phyloP scores from a whole-genome alignment of 2,329 filamentous ascomycete species.

The Colletotrichum echinochloae region DNA sequence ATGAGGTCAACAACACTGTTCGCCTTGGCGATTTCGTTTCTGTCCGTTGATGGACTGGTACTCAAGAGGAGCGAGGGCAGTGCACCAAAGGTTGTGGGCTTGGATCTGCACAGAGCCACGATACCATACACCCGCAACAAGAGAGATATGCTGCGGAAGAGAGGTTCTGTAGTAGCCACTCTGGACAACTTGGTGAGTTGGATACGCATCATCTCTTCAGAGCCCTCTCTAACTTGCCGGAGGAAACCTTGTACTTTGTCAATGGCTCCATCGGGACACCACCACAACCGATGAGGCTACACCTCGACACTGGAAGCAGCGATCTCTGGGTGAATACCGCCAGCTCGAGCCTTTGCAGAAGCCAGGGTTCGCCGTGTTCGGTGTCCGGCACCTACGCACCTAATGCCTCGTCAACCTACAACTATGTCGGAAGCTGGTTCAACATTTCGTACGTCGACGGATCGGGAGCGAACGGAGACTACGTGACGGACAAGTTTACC shows the following conservation, averaged over 20 bases:
- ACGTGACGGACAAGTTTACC: slow-evolving; percentile 78
- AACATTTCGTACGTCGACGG: slow-evolving; percentile 92
- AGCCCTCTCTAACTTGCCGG: slow-evolving; percentile 33
- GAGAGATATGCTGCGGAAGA: slow-evolving; percentile 50
- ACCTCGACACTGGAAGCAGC: slow-evolving; percentile 77
- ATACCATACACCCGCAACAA: slow-evolving; percentile 38
- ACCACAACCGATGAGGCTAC: slow-evolving; percentile 66
- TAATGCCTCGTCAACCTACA: slow-evolving; percentile 80
- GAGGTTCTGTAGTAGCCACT: slow-evolving; percentile 56
- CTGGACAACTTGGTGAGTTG: slow-evolving; percentile 69
- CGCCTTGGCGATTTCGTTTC: slow-evolving; percentile 47
- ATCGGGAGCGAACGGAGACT: slow-evolving; percentile 81
- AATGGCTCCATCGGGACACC: slow-evolving; percentile 74
- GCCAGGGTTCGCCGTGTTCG: slow-evolving; percentile 63
- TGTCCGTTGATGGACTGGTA: slow-evolving; percentile 46
- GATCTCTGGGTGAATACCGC: slow-evolving; percentile 79
- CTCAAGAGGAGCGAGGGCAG: slow-evolving; percentile 49
- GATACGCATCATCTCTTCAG: not conserved
- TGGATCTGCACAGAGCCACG: slow-evolving; percentile 57
- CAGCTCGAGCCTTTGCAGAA: slow-evolving; percentile 69
- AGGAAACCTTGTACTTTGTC: slow-evolving; percentile 74
- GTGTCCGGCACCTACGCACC: slow-evolving; percentile 75
- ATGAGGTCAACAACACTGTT: slow-evolving; percentile 54
- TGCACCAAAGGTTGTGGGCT: slow-evolving; percentile 57
- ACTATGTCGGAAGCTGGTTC: slow-evolving; percentile 79